Percentiles rank a stretch among this genome's conserved stretches.
These are phyloP conservation scores for Herpotrichia juniperi DNA, from an alignment of 2,329 filamentous ascomycete genomes.

Conservation along the genomic window DNA sequence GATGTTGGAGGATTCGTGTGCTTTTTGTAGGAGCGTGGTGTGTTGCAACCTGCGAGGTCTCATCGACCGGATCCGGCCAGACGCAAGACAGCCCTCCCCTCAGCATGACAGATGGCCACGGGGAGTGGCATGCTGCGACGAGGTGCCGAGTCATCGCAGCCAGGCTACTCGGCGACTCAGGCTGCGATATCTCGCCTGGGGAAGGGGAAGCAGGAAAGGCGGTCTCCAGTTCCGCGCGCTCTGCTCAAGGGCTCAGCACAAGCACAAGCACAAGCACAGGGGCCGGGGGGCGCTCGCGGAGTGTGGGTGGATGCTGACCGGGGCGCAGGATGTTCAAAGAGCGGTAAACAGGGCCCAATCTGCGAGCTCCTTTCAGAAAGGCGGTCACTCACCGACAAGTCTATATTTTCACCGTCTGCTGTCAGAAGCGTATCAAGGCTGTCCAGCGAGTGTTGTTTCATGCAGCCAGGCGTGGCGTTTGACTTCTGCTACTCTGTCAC, in stretches of 20 bases:
- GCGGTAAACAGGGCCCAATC: constrained; percentile 35
- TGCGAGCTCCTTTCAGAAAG: constrained; percentile 18
- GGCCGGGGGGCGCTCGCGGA: neutral
- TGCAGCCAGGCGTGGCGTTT: constrained; percentile 31
- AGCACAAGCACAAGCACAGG: too few relatives aligned
- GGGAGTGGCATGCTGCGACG: too few relatives aligned
- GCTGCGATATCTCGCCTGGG: constrained; percentile 16
- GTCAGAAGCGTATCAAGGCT: constrained; percentile 36
- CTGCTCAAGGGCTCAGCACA: constrained; percentile 20
- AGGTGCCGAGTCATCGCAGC: constrained; percentile 35
- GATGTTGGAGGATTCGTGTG: neutral
- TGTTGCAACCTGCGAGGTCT: neutral
- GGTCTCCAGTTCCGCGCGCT: constrained; percentile 31
- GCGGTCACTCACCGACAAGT: constrained; percentile 39
- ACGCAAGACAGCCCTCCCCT: constrained; percentile 10
- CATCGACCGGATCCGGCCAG: constrained; percentile 2
- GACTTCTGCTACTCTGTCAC: constrained; percentile 7
- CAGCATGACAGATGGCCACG: constrained; percentile 22
- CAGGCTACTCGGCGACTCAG: constrained; percentile 22
- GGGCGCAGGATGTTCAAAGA: constrained; percentile 18
- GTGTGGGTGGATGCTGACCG: too few relatives aligned
- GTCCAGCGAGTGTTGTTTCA: constrained; percentile 28
- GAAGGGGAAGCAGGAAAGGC: constrained; percentile 21
- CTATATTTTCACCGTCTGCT: constrained; percentile 9
- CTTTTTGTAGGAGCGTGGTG: neutral